Evolutionary conservation across 257 asterid genomes (phyloP).

Genomic region (Coffea canephora): DNA sequence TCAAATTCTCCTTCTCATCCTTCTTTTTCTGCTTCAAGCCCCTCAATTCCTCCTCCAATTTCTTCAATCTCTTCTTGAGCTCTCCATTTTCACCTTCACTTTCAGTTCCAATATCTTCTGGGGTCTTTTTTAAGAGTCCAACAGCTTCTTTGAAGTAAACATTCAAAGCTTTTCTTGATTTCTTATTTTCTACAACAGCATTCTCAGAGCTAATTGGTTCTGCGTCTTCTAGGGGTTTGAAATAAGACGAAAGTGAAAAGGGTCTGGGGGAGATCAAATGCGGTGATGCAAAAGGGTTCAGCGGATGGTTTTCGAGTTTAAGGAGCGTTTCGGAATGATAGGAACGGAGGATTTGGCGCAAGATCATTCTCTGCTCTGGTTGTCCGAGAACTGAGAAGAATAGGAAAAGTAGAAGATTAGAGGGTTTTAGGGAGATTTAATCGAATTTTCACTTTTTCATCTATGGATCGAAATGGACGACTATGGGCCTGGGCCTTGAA

Average conservation of each 20-base stretch:
- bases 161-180: slow-evolving; percentile 33
- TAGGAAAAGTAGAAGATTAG: neutral
- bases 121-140: slow-evolving; percentile 27
- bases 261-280: slow-evolving; percentile 23
- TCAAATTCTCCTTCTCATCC: slow-evolving; percentile 15
- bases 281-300: slow-evolving; percentile 7
- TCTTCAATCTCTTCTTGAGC: slow-evolving; percentile 37
- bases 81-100: slow-evolving; percentile 20
- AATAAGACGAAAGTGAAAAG: slow-evolving; percentile 37
- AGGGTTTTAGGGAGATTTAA: neutral
- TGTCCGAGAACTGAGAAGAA: neutral
- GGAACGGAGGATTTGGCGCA: slow-evolving; percentile 27
- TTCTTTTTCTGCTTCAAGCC: slow-evolving; percentile 24
- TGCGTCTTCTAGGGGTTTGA: slow-evolving; percentile 2
- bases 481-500: too few relatives aligned
- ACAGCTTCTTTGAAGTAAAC: slow-evolving; percentile 56
- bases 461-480: too few relatives aligned
- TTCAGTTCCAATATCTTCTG: slow-evolving; percentile 15
- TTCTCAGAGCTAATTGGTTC: slow-evolving; percentile 11
- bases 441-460: too few relatives aligned
- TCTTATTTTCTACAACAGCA: slow-evolving; percentile 16
- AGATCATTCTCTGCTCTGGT: slow-evolving; percentile 30
- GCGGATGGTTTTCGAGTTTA: slow-evolving; percentile 29
- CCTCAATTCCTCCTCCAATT: slow-evolving; percentile 48
- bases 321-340: slow-evolving; percentile 13